A percentile compares a stretch with the other conserved stretches of the same genome.
Conservation (phyloP, 2,329 filamentous ascomycete species). For the Stachybotrys elegans region DNA sequence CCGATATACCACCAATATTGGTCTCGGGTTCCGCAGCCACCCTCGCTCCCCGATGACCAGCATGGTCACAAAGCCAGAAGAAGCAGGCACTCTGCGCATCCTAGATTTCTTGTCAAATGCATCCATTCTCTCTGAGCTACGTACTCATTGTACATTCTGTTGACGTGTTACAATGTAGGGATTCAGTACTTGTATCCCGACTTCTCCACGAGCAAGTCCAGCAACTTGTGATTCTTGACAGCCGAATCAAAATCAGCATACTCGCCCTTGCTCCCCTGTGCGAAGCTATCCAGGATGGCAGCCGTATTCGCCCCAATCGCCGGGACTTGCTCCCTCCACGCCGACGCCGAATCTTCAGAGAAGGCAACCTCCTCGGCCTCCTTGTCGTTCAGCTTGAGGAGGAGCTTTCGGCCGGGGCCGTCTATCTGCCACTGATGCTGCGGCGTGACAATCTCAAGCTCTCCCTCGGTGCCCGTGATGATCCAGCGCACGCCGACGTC, state of each 20-base stretch:
- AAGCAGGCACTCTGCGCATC: no score
- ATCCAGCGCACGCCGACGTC: slow-evolving; percentile 8
- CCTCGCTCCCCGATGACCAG: no score
- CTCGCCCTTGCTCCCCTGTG: neutral
- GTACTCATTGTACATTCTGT: neutral
- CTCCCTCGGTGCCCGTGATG: slow-evolving; percentile 9
- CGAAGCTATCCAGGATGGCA: neutral
- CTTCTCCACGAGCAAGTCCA: neutral
- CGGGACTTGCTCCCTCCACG: neutral
- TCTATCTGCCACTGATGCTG: neutral
- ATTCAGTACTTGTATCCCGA: neutral
- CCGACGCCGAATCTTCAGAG: neutral
- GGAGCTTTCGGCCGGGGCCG: neutral
- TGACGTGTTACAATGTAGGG: no score
- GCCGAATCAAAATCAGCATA: neutral
- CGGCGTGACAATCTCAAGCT: slow-evolving; percentile 2
- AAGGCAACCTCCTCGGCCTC: neutral
- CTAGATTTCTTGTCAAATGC: no score
- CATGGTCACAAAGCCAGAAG: no score
- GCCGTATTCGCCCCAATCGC: neutral
- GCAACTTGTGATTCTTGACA: neutral
- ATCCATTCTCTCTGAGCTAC: no score
- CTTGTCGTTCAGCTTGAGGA: neutral
- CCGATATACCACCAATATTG: no score
- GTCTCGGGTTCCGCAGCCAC: no score